These are phyloP conservation scores for Bromus sterilis DNA, from an alignment of 176 grass and related monocot species.

Conservation along the genomic window DNA sequence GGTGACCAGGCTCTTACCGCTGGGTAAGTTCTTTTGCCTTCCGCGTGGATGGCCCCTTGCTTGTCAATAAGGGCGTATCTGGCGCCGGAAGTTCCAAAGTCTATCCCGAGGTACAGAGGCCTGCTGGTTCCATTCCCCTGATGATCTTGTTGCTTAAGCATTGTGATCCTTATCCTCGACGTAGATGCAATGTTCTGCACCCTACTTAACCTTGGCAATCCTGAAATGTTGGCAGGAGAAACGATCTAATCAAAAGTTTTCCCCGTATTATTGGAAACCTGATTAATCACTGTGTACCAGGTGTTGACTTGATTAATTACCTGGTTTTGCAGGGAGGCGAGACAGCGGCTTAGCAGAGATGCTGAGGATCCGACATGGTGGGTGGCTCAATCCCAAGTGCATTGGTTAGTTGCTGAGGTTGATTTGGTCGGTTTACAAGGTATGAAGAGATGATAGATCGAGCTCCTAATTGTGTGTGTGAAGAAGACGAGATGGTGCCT, in stretches of 20 bases:
- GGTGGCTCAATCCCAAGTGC: not conserved
- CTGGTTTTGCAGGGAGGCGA: not conserved
- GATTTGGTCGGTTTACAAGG: not conserved
- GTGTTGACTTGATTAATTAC: not conserved
- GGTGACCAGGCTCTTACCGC: slow-evolving; percentile 21
- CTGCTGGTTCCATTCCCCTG: not conserved
- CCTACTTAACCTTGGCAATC: not conserved
- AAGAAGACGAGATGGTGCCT: not conserved
- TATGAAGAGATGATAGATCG: not conserved
- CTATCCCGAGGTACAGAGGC: slow-evolving; percentile 63
- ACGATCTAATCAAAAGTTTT: not conserved
- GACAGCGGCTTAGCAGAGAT: slow-evolving; percentile 11
- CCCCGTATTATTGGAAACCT: not conserved
- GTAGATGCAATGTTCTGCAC: not conserved
- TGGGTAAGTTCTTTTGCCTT: slow-evolving; percentile 59
- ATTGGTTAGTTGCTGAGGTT: not conserved
- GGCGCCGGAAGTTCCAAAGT: slow-evolving; percentile 76
- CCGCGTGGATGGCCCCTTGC: slow-evolving; percentile 32
- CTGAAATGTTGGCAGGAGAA: not conserved
- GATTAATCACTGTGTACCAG: not conserved
- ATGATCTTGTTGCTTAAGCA: not conserved
- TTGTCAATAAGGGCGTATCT: slow-evolving; percentile 73
- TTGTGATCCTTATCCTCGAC: not conserved
- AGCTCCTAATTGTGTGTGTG: not conserved
- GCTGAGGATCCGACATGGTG: not conserved